phyloP scores from a whole-genome alignment of 225 moss, liverwort and hornwort species.

The Bryoerythrophyllum caledonicum region DNA sequence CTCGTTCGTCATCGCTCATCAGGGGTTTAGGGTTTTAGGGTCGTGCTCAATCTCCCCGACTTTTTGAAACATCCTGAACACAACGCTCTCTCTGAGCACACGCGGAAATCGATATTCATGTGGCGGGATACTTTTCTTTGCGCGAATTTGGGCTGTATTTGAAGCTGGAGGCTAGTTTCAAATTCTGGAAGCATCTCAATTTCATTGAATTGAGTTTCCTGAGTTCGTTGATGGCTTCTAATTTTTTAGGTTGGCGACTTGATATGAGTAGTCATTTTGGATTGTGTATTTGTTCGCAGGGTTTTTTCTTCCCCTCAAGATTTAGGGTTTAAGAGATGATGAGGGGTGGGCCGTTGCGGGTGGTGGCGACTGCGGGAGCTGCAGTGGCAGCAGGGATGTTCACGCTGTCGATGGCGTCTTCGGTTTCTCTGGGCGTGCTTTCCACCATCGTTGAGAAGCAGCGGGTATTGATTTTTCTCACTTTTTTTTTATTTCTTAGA shows the following conservation, averaged over 20 bases:
- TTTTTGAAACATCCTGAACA: background rate
- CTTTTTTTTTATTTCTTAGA: background rate
- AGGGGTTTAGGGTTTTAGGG: constrained; percentile 1
- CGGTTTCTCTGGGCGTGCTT: constrained; percentile 69
- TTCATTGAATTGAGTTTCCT: background rate
- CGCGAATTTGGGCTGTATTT: constrained; percentile 19
- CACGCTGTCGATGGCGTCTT: constrained; percentile 78
- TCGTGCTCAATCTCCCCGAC: background rate
- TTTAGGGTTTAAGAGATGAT: constrained; percentile 31
- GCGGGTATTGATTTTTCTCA: constrained; percentile 43
- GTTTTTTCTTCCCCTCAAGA: background rate
- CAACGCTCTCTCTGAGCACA: too few species aligned
- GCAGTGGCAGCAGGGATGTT: constrained; percentile 82
- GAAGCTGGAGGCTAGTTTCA: background rate
- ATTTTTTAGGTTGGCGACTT: background rate
- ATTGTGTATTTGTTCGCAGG: background rate
- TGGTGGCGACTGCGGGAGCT: constrained; percentile 75
- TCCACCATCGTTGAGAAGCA: constrained; percentile 69
- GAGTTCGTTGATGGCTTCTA: background rate
- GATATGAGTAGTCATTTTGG: background rate
- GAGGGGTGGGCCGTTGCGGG: constrained; percentile 59
- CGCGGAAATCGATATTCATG: too few species aligned
- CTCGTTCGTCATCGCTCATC: constrained; percentile 10
- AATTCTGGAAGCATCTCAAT: background rate
- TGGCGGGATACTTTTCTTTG: too few species aligned